Evolutionary conservation across 495 filamentous ascomycete species (phyloP), one percentile per base, ranked within the genome.

Genomic region (Aspergillus biplanus): DNA sequence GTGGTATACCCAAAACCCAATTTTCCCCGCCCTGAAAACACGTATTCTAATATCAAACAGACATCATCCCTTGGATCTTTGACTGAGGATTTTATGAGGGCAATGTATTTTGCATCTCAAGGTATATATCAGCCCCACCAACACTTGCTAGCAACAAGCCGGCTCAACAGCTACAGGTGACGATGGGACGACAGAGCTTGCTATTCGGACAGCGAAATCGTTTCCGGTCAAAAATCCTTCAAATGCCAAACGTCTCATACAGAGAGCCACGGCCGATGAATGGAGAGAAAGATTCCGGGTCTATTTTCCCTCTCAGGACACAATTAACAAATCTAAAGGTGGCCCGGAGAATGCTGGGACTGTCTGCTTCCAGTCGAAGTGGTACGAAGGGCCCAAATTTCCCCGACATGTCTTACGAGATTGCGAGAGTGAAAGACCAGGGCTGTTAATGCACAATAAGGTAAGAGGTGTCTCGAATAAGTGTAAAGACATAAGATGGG

Each of bases 361-460:
- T 0, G 91, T 97, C 33, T 96, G 90, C 68, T 85, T 94, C 47
- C 82, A 87, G 55, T 67, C 79, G 2, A 83, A 81, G 58, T 93
- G 87, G 86, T 97, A 86, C 78, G 73, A 87, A 7, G 71, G 80
- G 0, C 59, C 74, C 0, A 82, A 76, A 0, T 97, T 97, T 65
- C 94, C 95, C 0, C 78, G 80, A 15, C 65, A 80, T n/a, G 67
- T 90, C 0, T 67, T 98, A 63, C 85, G 85, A 16, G 93, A 99
- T 64, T 94, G 90, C 70, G 74, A 81, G 49, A 96, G 90, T 56
- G 73, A 74, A 16, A 75, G 93, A 13, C 46, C 67, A 16, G 89
- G 90, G 1, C 64, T 96, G 9, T 77, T 99, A 60, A 94, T 96
- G 82, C 95, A 99, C 75, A 93, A 87, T 71, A 99, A 99, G 75